A percentile compares a stretch with the other conserved stretches of the same genome.
phyloP scores from a whole-genome alignment of 805 yeast genomes.

The Candida manassasensis region DNA sequence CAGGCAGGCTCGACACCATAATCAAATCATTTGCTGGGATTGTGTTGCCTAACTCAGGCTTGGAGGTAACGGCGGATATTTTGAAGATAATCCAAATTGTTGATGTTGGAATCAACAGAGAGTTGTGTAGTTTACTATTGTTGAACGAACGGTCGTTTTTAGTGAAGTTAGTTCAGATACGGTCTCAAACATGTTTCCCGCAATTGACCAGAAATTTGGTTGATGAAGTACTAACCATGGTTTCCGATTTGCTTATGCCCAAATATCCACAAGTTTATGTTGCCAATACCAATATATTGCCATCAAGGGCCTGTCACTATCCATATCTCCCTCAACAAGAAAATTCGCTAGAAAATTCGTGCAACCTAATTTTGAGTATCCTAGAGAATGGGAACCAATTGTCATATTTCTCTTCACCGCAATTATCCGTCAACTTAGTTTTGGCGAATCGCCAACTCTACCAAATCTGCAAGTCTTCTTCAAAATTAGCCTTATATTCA shows the following conservation, averaged over 20 bases:
- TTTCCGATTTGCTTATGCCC: slow-evolving; percentile 1
- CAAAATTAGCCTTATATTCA: slow-evolving; percentile 13
- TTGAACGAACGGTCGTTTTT: not conserved
- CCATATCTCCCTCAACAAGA: slow-evolving; percentile 3
- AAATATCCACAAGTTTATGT: slow-evolving; percentile 1
- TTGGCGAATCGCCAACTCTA: slow-evolving; percentile 5
- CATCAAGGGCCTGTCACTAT: slow-evolving; percentile 1
- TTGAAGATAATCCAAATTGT: not conserved
- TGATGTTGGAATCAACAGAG: slow-evolving; percentile 1
- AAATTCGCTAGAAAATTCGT: slow-evolving; percentile 8
- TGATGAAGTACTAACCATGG: not conserved
- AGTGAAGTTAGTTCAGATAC: not conserved
- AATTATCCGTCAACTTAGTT: slow-evolving; percentile 5
- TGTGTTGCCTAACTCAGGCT: no score
- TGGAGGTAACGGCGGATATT: no score
- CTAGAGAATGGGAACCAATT: slow-evolving; percentile 18
- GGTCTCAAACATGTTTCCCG: not conserved
- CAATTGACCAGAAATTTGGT: not conserved
- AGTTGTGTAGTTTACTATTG: slow-evolving; percentile 3
- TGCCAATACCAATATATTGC: slow-evolving; percentile 2
- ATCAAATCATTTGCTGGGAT: not conserved
- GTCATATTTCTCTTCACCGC: slow-evolving; percentile 9
- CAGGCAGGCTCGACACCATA: not conserved
- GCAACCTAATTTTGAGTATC: slow-evolving; percentile 18
- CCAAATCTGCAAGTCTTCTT: not conserved